phyloP scores from a whole-genome alignment of 1,139 yeast genomes.

The Williopsis jadinii region DNA sequence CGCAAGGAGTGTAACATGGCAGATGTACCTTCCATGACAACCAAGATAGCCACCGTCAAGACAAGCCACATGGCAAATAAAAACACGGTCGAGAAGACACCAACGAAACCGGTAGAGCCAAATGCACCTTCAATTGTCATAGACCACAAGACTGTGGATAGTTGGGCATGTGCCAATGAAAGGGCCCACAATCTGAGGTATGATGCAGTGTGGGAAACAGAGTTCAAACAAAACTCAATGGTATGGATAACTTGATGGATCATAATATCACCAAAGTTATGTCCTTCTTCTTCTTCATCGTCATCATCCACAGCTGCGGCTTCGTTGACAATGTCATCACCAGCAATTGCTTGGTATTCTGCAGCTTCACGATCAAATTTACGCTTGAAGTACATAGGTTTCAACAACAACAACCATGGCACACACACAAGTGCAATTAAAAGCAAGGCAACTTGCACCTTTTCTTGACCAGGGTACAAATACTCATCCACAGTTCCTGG shows the following conservation, averaged over 20 bases:
- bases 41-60: slow-evolving; percentile 83
- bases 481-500: slow-evolving; percentile 87
- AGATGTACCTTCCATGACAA: slow-evolving; percentile 97
- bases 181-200: slow-evolving; percentile 95
- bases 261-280: slow-evolving; percentile 85
- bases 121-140: slow-evolving; percentile 91
- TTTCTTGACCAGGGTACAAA: slow-evolving; percentile 77
- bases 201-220: slow-evolving; percentile 98
- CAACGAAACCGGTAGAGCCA: slow-evolving; percentile 60
- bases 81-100: slow-evolving; percentile 66
- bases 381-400: slow-evolving; percentile 69
- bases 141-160: slow-evolving; percentile 89
- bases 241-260: slow-evolving; percentile 98
- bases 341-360: slow-evolving; percentile 12
- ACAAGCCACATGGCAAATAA: slow-evolving; percentile 94
- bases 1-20: slow-evolving; percentile 98
- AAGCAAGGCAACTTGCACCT: slow-evolving; percentile 68
- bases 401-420: slow-evolving; percentile 86
- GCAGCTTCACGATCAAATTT: slow-evolving; percentile 27
- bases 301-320: slow-evolving; percentile 43
- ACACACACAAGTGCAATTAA: slow-evolving; percentile 80
- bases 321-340: slow-evolving; percentile 22
- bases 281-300: slow-evolving; percentile 42
- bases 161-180: slow-evolving; percentile 94
- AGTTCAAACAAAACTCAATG: slow-evolving; percentile 93